phyloP scores from a whole-genome alignment of 495 filamentous ascomycete species.

The Neurospora tetrasperma region DNA sequence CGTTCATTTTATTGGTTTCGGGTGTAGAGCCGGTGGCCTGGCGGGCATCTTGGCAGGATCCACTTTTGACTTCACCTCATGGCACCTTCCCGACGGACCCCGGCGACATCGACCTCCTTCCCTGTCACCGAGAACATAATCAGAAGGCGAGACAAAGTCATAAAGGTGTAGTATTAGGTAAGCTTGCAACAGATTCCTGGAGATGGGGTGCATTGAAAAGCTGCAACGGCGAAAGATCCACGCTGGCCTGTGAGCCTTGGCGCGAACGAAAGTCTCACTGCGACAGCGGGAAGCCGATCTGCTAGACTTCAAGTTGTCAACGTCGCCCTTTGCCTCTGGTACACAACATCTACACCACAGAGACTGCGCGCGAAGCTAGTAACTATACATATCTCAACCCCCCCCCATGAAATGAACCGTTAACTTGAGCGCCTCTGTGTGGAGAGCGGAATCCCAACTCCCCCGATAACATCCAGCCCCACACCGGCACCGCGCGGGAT shows the following conservation, averaged over 20 bases:
- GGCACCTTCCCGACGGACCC: neutral
- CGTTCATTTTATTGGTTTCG: neutral
- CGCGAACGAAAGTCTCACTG: constrained; percentile 33
- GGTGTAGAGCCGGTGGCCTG: neutral
- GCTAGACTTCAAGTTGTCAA: constrained; percentile 25
- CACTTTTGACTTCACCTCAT: neutral
- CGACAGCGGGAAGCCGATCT: constrained; percentile 36
- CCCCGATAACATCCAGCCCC: constrained; percentile 1
- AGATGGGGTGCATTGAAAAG: neutral
- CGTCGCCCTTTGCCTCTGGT: constrained; percentile 26
- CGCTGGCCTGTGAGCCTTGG: constrained; percentile 31
- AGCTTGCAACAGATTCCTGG: neutral
- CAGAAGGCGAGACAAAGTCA: neutral
- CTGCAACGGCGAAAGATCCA: constrained; percentile 10
- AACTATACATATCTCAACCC: constrained; percentile 30
- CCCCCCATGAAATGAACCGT: constrained; percentile 27
- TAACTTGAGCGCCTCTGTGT: constrained; percentile 27
- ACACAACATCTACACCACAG: constrained; percentile 32
- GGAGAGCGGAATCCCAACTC: constrained; percentile 20
- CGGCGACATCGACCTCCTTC: neutral
- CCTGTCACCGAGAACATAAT: neutral
- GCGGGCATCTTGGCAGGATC: neutral
- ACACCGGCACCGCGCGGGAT: neutral
- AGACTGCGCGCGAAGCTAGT: constrained; percentile 25
- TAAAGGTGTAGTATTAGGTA: neutral